These are phyloP conservation scores for Vaccinium macrocarpon DNA, from an alignment of 148 eudicot genomes.

Conservation along the genomic window DNA sequence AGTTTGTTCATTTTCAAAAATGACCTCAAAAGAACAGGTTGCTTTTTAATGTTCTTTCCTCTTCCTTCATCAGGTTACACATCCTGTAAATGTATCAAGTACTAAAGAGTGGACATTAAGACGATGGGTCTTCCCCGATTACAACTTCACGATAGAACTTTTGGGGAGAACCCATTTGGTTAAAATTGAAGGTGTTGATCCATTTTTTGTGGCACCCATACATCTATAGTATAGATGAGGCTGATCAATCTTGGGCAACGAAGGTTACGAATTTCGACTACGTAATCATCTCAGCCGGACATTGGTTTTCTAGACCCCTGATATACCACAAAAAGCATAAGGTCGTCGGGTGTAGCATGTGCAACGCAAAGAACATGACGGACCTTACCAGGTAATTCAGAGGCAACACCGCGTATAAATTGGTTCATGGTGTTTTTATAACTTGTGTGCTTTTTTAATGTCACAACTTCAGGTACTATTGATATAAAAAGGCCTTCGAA, in stretches of 20 bases:
- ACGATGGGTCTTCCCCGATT: constrained; percentile 21
- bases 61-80: constrained; percentile 19
- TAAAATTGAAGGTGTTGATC: constrained; percentile 2
- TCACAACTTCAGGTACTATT: constrained; percentile 14
- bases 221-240: constrained; percentile 18
- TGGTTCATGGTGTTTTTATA: neutral
- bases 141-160: constrained; percentile 26
- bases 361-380: constrained; percentile 27
- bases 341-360: constrained; percentile 42
- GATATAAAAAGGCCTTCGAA: constrained; percentile 36
- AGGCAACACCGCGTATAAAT: neutral
- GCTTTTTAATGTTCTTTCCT: no score
- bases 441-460: neutral
- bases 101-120: neutral
- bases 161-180: constrained; percentile 21
- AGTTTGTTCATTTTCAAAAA: neutral
- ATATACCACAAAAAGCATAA: constrained; percentile 31
- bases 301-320: constrained; percentile 42
- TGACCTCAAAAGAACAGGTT: neutral
- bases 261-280: constrained; percentile 33
- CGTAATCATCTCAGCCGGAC: constrained; percentile 41
- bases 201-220: constrained; percentile 18
- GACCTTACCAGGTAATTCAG: constrained; percentile 30
- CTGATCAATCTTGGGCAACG: constrained; percentile 31
- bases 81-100: constrained; percentile 17